A percentile compares a stretch with the other conserved stretches of the same genome.
Conservation (phyloP, 805 yeast species). For the Myxozyma vanderwaltii region DNA sequence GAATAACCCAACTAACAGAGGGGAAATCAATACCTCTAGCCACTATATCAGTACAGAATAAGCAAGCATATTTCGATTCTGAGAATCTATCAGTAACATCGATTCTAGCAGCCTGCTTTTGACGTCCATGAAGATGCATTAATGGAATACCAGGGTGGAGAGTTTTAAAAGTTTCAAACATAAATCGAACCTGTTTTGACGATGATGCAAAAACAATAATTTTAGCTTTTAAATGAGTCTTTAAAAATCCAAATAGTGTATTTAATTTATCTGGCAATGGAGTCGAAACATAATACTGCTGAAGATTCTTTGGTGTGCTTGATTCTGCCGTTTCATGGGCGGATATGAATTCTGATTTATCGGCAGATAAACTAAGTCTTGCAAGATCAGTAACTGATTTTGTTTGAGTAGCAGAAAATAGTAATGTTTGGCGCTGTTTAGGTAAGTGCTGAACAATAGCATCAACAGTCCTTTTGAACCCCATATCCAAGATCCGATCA, state of each 20-base stretch:
- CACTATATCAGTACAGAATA: slow-evolving; percentile 97
- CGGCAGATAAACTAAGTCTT: slow-evolving; percentile 57
- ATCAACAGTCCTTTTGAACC: slow-evolving; percentile 80
- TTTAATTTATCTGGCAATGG: slow-evolving; percentile 81
- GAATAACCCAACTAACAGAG: slow-evolving; percentile 97
- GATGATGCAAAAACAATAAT: slow-evolving; percentile 83
- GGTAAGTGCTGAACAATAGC: slow-evolving; percentile 78
- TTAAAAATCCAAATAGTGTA: slow-evolving; percentile 80
- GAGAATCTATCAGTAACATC: slow-evolving; percentile 96
- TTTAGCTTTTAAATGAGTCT: slow-evolving; percentile 77
- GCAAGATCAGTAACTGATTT: slow-evolving; percentile 82
- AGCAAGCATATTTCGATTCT: slow-evolving; percentile 85
- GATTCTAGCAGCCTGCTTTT: slow-evolving; percentile 94
- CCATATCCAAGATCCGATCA: slow-evolving; percentile 91
- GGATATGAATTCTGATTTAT: slow-evolving; percentile 60
- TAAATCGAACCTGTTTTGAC: slow-evolving; percentile 87
- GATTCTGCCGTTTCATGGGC: slow-evolving; percentile 45
- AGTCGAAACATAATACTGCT: slow-evolving; percentile 76
- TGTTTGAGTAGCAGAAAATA: slow-evolving; percentile 89
- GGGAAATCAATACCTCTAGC: slow-evolving; percentile 99
- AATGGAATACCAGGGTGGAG: slow-evolving; percentile 94
- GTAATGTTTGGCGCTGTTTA: slow-evolving; percentile 74
- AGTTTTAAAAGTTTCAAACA: slow-evolving; percentile 81
- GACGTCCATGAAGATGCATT: slow-evolving; percentile 94
- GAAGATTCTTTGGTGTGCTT: slow-evolving; percentile 79